Base-by-base conservation (phyloP, 139 green algal genomes). In the Monoraphidium neglectum region DNA sequence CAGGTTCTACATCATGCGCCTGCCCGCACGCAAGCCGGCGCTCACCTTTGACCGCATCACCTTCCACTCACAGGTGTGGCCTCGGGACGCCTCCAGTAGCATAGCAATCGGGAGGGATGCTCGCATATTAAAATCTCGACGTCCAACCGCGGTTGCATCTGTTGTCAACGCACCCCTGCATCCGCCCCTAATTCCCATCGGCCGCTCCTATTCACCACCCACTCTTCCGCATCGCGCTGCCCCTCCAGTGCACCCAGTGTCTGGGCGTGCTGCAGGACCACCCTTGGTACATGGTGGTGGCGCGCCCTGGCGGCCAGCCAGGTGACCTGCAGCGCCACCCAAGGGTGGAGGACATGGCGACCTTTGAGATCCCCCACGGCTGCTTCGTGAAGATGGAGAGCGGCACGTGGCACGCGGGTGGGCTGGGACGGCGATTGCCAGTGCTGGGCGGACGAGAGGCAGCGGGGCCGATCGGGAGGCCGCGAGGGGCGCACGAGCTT, bases 1-100 rank as follows among this genome's bases (percentile, higher is more conserved):
- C 6, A 82, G 94, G 73, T 95, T 98, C 60, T 98, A 99, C 88
- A 97, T 98, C 72, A 98, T 98, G 94, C 77, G 86, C 1, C 72
- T 98, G 33, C 92, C 90, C 0, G 69, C 70, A 24, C 72, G 86
- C 13, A 51, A 51, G 43, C 43, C 43, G 43, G 86, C 86, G 2
- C 81, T 91, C 35, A 33, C 23, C 4, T 98, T 98, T 73, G 79
- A 90, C 61, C 82, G 89, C 43, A 99, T 98, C 77, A 99, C 93
- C 0, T 97, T 95, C 87, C 95, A 98, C 84, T 75, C 65, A 0
- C 73, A 87, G 5, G 92, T 97, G 26, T 88, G 83, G 37, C 6
- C n/a, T n/a, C n/a, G n/a, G n/a, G n/a, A n/a, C n/a, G n/a, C n/a
- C n/a, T n/a, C n/a, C n/a, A n/a, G n/a, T n/a, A n/a, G n/a, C n/a